phyloP scores from a whole-genome alignment of 768 basidiomycete genomes.

The Trametes elegans region DNA sequence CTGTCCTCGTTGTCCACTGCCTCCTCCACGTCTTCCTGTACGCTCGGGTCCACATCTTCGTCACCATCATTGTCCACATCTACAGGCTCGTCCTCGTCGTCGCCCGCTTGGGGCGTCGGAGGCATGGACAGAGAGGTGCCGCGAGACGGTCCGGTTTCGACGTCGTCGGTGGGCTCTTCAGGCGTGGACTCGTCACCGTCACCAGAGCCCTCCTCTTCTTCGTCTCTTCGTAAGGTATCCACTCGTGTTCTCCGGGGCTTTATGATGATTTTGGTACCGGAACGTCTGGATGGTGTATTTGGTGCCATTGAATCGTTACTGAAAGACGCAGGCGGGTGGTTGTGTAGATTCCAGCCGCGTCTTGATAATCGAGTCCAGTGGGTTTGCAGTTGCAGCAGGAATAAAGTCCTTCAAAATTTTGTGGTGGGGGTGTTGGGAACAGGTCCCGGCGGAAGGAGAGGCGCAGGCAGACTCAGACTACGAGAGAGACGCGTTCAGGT shows the following conservation, averaged over 20 bases:
- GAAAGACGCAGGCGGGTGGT: background rate
- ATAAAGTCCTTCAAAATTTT: too few relatives aligned
- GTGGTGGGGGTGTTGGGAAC: too few relatives aligned
- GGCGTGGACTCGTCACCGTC: constrained; percentile 29
- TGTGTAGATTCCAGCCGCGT: background rate
- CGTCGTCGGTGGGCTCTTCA: constrained; percentile 28
- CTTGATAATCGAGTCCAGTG: too few relatives aligned
- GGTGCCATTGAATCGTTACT: constrained; percentile 11
- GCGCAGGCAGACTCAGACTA: too few relatives aligned
- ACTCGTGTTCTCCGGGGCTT: constrained; percentile 34
- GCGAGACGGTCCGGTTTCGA: constrained; percentile 1
- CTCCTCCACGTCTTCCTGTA: constrained; percentile 27
- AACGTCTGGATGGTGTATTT: constrained; percentile 11
- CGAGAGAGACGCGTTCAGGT: too few relatives aligned
- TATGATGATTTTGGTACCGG: constrained; percentile 38
- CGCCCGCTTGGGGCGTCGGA: constrained; percentile 15
- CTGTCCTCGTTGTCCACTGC: constrained; percentile 25
- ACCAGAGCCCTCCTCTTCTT: constrained; percentile 11
- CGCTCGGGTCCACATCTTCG: constrained; percentile 36
- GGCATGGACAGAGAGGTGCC: constrained; percentile 5
- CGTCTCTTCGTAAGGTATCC: background rate
- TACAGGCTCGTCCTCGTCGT: constrained; percentile 17
- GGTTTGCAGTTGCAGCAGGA: background rate
- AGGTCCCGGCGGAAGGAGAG: too few relatives aligned
- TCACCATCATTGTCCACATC: constrained; percentile 24